Conservation (phyloP, 768 basidiomycete genomes). For the Amanita jacksonii region DNA sequence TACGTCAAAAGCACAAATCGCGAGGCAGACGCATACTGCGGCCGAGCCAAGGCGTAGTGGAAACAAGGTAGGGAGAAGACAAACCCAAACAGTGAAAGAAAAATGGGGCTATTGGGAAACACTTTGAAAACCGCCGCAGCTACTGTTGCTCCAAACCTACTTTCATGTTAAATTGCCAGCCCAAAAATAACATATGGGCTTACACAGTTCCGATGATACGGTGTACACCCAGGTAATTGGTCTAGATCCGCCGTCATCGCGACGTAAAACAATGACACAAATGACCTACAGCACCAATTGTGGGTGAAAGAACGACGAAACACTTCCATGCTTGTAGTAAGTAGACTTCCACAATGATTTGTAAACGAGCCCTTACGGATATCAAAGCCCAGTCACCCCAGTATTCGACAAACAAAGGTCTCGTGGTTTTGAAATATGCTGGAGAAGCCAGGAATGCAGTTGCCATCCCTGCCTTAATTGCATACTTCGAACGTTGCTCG, state of each 20-base stretch:
- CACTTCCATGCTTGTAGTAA: constrained; percentile 36
- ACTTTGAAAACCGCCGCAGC: constrained; percentile 65
- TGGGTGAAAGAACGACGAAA: constrained; percentile 87
- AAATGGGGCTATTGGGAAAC: constrained; percentile 66
- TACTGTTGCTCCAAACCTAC: constrained; percentile 67
- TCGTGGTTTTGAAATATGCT: constrained; percentile 75
- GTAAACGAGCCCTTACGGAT: constrained; percentile 42
- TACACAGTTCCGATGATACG: constrained; percentile 82
- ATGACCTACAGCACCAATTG: constrained; percentile 65
- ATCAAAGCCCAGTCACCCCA: constrained; percentile 96
- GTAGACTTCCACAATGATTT: not conserved
- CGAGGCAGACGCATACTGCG: constrained; percentile 64
- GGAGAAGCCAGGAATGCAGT: constrained; percentile 77
- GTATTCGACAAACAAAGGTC: constrained; percentile 71
- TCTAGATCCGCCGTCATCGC: constrained; percentile 32
- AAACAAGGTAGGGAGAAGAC: constrained; percentile 91
- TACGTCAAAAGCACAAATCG: constrained; percentile 82
- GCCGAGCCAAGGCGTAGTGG: constrained; percentile 75
- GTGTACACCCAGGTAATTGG: constrained; percentile 77
- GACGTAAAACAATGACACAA: not conserved
- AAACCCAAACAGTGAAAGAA: constrained; percentile 79
- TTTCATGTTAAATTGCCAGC: not conserved
- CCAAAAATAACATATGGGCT: constrained; percentile 16
- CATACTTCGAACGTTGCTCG: constrained; percentile 77
- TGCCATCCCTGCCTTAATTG: constrained; percentile 80